Conservation (phyloP, 2,329 filamentous ascomycete species). For the Apiospora arundinis region DNA sequence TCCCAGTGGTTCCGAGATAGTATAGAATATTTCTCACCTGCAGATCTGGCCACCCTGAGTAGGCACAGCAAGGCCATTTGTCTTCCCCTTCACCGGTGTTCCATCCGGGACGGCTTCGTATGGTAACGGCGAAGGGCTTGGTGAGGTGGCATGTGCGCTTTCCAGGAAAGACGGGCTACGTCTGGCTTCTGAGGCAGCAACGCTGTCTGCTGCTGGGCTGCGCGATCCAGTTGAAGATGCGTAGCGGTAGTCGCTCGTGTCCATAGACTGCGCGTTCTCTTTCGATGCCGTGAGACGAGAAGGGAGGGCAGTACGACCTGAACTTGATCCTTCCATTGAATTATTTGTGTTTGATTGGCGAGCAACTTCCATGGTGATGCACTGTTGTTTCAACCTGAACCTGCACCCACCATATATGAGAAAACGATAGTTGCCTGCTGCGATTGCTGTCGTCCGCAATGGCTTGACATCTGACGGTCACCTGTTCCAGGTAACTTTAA, state of each 20-base stretch:
- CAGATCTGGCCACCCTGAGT: conserved; percentile 41
- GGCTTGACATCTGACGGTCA: conserved; percentile 10
- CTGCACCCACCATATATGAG: conserved; percentile 13
- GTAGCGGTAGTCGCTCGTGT: conserved; percentile 22
- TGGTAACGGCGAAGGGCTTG: conserved; percentile 24
- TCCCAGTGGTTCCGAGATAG: not conserved
- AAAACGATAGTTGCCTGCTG: conserved; percentile 1
- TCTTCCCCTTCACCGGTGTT: conserved; percentile 13
- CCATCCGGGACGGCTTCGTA: conserved; percentile 23
- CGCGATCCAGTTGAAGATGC: conserved; percentile 26
- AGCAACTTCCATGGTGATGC: conserved; percentile 22
- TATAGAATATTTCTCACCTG: conserved; percentile 37
- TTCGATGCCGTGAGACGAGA: conserved; percentile 21
- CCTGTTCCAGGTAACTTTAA: not conserved
- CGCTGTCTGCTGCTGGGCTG: conserved; percentile 26
- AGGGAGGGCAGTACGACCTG: conserved; percentile 26
- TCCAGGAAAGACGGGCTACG: conserved; percentile 23
- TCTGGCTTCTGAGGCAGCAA: conserved; percentile 16
- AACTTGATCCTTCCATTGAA: conserved; percentile 17
- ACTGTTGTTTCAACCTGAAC: not conserved
- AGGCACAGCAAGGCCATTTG: conserved; percentile 26
- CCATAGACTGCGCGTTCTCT: conserved; percentile 20
- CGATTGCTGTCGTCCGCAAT: not conserved
- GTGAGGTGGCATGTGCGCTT: conserved; percentile 24
- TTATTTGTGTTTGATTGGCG: conserved; percentile 18